These are phyloP conservation scores for Tetrahymena thermophila DNA, from an alignment of 73 alveolate species.

Conservation along the genomic window DNA sequence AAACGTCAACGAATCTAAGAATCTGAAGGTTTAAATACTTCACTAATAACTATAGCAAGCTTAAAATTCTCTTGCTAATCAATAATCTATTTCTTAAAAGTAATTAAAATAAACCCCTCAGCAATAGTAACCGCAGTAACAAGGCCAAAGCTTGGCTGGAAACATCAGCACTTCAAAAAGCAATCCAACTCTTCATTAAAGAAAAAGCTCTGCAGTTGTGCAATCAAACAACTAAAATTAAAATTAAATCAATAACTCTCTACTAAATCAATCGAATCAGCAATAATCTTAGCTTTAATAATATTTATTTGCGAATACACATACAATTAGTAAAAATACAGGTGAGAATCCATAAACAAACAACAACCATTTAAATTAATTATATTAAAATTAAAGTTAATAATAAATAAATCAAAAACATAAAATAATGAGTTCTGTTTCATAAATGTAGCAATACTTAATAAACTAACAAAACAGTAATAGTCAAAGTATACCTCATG, in stretches of 20 bases:
- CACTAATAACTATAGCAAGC: not conserved
- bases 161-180: not conserved
- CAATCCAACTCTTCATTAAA: not conserved
- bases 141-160: not conserved
- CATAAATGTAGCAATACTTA: not conserved
- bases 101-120: not conserved
- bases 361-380: not conserved
- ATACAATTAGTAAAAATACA: not conserved
- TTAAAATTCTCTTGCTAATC: not conserved
- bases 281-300: not conserved
- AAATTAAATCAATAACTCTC: not conserved
- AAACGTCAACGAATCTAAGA: not conserved
- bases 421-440: not conserved
- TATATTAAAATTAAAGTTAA: not conserved
- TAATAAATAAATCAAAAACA: not conserved
- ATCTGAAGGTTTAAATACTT: not conserved
- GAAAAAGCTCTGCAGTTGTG: not conserved
- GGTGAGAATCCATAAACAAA: not conserved
- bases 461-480: not conserved
- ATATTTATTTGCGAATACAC: not conserved
- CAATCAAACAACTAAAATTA: not conserved
- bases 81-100: not conserved
- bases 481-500: not conserved
- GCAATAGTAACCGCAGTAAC: not conserved
- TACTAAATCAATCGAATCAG: not conserved